Percentiles rank a stretch among this genome's conserved stretches.
phyloP scores from a whole-genome alignment of 768 basidiomycete genomes.

The Leucogyrophana mollusca region DNA sequence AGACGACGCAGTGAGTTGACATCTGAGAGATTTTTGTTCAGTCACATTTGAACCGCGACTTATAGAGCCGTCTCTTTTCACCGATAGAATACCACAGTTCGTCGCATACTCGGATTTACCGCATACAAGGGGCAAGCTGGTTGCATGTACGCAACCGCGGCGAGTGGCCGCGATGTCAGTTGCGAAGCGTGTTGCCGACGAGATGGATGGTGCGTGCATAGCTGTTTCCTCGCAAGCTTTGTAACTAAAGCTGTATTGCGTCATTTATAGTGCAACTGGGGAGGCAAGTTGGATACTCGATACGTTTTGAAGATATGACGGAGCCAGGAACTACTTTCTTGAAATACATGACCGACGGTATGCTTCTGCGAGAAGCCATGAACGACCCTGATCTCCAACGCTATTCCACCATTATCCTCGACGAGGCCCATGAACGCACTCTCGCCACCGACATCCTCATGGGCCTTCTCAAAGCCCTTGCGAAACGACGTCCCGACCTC shows the following conservation, averaged over 20 bases:
- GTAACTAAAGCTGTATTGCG: conserved; percentile 1
- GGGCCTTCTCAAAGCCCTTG: conserved; percentile 89
- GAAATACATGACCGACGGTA: conserved; percentile 99
- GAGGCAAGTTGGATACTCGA: conserved; percentile 94
- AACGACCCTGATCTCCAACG: conserved; percentile 86
- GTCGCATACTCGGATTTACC: conserved; percentile 93
- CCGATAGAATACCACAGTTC: conserved; percentile 88
- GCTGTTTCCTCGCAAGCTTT: background rate
- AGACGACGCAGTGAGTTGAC: conserved; percentile 84
- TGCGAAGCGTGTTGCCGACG: conserved; percentile 97
- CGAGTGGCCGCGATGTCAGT: conserved; percentile 98
- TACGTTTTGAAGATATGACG: conserved; percentile 88
- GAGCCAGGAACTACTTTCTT: conserved; percentile 92
- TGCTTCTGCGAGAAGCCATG: conserved; percentile 98
- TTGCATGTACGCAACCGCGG: conserved; percentile 96
- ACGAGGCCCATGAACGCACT: conserved; percentile 98
- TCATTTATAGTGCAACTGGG: conserved; percentile 74
- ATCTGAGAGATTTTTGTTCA: conserved; percentile 17
- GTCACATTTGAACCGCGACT: conserved; percentile 18
- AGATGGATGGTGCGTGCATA: conserved; percentile 85
- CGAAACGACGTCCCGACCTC: conserved; percentile 78
- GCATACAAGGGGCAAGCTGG: conserved; percentile 83
- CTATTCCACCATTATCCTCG: conserved; percentile 97
- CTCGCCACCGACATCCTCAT: conserved; percentile 98
- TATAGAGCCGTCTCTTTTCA: conserved; percentile 29